Percentiles rank a stretch among this genome's conserved stretches.
Conservation (phyloP, 345 rosid genomes). For the Geranium rotundifolium region DNA sequence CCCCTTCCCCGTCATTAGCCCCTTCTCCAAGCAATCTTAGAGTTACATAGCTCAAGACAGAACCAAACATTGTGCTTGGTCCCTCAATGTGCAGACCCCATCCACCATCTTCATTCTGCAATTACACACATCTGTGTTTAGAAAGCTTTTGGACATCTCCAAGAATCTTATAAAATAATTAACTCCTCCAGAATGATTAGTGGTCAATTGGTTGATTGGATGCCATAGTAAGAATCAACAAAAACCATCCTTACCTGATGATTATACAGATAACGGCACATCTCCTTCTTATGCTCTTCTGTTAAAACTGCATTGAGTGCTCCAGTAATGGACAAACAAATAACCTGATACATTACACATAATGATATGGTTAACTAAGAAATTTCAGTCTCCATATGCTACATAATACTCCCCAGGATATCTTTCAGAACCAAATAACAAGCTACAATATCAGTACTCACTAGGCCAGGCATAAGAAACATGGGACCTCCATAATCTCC, state of each 20-base stretch:
- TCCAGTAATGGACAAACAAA: conserved; percentile 70
- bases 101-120: conserved; percentile 91
- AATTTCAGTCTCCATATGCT: neutral
- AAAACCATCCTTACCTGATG: conserved; percentile 53
- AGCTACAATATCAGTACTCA: conserved; percentile 17
- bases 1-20: conserved; percentile 70
- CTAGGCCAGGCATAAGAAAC: conserved; percentile 95
- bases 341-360: conserved; percentile 38
- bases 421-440: neutral
- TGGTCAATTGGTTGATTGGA: neutral
- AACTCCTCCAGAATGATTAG: neutral
- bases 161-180: neutral
- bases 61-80: conserved; percentile 95
- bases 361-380: neutral
- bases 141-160: neutral
- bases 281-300: conserved; percentile 62
- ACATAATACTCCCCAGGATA: neutral
- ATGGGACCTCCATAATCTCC: conserved; percentile 99
- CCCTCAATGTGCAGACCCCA: conserved; percentile 99
- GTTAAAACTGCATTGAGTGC: conserved; percentile 72
- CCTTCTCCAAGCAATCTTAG: conserved; percentile 95
- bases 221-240: neutral
- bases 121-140: conserved; percentile 4
- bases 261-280: conserved; percentile 77
- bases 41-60: conserved; percentile 78